Evolutionary conservation across 805 yeast species (phyloP).

Genomic region (Teunomyces aglyptinius): DNA sequence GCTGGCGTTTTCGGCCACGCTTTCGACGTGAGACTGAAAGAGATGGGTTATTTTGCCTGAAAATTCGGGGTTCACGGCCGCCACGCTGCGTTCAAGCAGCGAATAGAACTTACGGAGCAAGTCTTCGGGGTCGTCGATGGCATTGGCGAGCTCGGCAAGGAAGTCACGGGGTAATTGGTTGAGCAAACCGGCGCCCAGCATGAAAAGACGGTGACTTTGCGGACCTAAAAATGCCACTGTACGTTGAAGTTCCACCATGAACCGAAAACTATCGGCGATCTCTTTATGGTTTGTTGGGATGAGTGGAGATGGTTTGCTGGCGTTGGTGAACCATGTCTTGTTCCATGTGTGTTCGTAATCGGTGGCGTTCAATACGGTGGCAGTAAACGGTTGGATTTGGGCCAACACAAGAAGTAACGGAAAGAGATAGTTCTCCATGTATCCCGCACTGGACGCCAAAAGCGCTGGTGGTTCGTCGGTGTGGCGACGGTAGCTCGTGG

Average conservation of each 20-base stretch:
- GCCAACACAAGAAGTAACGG: constrained; percentile 30
- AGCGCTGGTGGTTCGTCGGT: constrained; percentile 17
- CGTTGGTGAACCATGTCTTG: constrained; percentile 17
- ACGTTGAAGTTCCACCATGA: constrained; percentile 23
- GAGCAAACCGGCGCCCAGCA: constrained; percentile 18
- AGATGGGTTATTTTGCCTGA: constrained; percentile 11
- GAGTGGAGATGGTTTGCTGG: constrained; percentile 6
- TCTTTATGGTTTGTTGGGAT: constrained; percentile 6
- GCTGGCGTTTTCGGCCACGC: constrained; percentile 22
- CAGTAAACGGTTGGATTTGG: constrained; percentile 20
- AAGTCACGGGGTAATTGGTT: constrained; percentile 18
- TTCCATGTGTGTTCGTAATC: constrained; percentile 15
- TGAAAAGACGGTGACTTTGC: constrained; percentile 20
- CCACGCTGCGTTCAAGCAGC: constrained; percentile 5
- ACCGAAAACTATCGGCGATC: constrained; percentile 7
- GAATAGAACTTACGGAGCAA: constrained; percentile 13
- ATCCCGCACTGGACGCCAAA: constrained; percentile 12
- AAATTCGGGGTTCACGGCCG: background rate
- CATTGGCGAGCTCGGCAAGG: constrained; percentile 15
- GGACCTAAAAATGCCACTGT: constrained; percentile 18
- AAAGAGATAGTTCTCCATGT: constrained; percentile 25
- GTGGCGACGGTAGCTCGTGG: constrained; percentile 33
- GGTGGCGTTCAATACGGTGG: constrained; percentile 10
- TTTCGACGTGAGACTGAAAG: constrained; percentile 28
- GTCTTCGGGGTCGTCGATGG: constrained; percentile 19